Evolutionary conservation across 1,284 basidiomycete genomes (phyloP), one percentile per base, ranked within the genome.

Genomic region (Rhizopogon parksii): DNA sequence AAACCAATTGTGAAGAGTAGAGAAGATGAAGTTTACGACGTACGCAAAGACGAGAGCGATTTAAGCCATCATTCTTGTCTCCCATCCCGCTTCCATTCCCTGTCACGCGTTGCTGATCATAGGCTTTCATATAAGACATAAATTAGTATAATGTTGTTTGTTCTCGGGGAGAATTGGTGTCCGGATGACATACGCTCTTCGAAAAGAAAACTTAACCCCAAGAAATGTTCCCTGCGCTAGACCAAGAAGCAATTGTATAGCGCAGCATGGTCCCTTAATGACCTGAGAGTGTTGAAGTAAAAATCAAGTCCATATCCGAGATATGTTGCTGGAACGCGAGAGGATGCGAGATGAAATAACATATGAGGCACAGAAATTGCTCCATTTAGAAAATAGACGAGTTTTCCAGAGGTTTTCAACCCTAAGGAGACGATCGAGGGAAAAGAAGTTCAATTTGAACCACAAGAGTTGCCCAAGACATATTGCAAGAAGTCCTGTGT

Each of bases 211-310:
- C 52, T 50, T 50, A 46, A 47, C 51, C 54, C 56, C 54, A 61
- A 66, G 64, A 59, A 48, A 40, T 39, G 49, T 47, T 54, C 56
- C 59, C 56, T 47, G 51, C 51, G 53, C 42, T 32, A 57, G 47
- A 57, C 64, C 56, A 64, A 68, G 60, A 61, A 50, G 39, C 37
- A 52, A 42, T 53, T 50, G 56, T 54, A 60, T 55, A 51, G 47
- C 53, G 51, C 49, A 51, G 21, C 49, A 37, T 42, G 32, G 67
- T 68, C 46, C 63, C 63, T 65, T 69, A 65, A 65, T 65, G 59
- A 43, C 40, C 40, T 43, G 54, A 48, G 24, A 54, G 52, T 35
- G 49, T 50, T 60, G 51, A 61, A 61, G 43, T 56, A 60, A 56
- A 49, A 58, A 59, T 63, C 57, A 56, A 55, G 30, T 60, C 55